Base-by-base conservation (phyloP, 305 asterid species). In the Nicotiana rustica region DNA sequence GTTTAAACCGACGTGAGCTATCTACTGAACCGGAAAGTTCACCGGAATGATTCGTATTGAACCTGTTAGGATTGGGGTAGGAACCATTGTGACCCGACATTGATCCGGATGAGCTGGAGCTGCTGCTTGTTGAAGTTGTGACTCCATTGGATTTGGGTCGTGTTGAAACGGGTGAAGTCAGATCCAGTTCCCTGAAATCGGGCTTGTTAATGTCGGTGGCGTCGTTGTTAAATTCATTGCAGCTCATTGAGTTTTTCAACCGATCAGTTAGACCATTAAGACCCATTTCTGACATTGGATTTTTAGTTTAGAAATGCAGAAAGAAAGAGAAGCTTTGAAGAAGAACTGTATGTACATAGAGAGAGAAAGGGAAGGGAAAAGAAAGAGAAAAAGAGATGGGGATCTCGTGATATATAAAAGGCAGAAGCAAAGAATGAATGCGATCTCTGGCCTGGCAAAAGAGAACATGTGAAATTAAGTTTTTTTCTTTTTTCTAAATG, bases 101-200 rank as follows among this genome's bases (percentile, higher is more conserved):
- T 82, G 98, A 94, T 83, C 98, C 99, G 17, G 98, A 92, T 4
- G 97, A 90, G 59, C 92, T 91, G 79, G 95, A 92, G 67, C 95
- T 91, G 85, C 92, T 91, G 60, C 97, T 96, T 15, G 96, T 92
- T 77, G 95, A 81, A 5, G 92, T 56, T 0, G 86, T 31, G 1
- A 49, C 71, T 1, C 89, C 88, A 19, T 81, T 19, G 18, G 84
- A 68, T n/a, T 44, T 90, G 90, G 15, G 91, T 47, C 62, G 88
- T 35, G 97, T 93, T 25, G 98, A 93, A 80, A 90, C 85, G 36
- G 97, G 96, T 0, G 67, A 94, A 36, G 90, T 95, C 90, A 90
- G 92, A 90, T 94, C 95, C 86, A 89, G 96, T 83, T 96, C 97
- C 21, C 90, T 87, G 83, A 92, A 95, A 81, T 94, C 98, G 62